Evolutionary conservation across 106 monocot species (phyloP), one percentile per base, ranked within the genome.

Genomic region (Allium fistulosum): DNA sequence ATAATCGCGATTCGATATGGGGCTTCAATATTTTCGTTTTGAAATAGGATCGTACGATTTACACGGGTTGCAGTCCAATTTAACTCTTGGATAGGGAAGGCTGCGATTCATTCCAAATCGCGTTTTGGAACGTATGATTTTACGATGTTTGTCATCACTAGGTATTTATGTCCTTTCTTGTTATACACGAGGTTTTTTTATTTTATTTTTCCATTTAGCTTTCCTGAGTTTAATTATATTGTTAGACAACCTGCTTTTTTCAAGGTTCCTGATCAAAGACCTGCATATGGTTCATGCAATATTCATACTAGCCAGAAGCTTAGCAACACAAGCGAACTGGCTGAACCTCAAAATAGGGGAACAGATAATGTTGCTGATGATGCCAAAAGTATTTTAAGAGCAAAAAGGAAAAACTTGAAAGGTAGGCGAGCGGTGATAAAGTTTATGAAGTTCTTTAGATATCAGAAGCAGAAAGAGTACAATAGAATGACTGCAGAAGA

Each of bases 401-500:
- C 57, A 46, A 85, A 87, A 72, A 82, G 87, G 46, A 90, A 90
- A 80, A 99, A 99, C 53, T 57, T 99, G 53, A 93, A 93, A 83
- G 99, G 87, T 16, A 99, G 78, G 76, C 74, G 90, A 58, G 99
- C 87, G 53, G 93, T 99, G 13, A 82, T 87, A 65, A 93, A 74
- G 77, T 93, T 90, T 87, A 65, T 99, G 15, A 93, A 99, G 61
- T 81, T 73, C 65, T 93, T 99, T 50, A 90, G 93, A 70, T 93
- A 85, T 82, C 89, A 81, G 79, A 99, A 99, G 78, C 87, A 99
- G 79, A 99, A 87, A 70, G 90, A 93, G 53, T 93, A 83, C 69
- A 80, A 99, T 74, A 84, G 93, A 63, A 93, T 99, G 93, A 93
- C 93, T 6, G 70, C 85, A 61, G 99, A 99, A 80, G 99, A 99